Evolutionary conservation across 768 basidiomycete genomes (phyloP).

Genomic region (Pulveroboletus sp.): DNA sequence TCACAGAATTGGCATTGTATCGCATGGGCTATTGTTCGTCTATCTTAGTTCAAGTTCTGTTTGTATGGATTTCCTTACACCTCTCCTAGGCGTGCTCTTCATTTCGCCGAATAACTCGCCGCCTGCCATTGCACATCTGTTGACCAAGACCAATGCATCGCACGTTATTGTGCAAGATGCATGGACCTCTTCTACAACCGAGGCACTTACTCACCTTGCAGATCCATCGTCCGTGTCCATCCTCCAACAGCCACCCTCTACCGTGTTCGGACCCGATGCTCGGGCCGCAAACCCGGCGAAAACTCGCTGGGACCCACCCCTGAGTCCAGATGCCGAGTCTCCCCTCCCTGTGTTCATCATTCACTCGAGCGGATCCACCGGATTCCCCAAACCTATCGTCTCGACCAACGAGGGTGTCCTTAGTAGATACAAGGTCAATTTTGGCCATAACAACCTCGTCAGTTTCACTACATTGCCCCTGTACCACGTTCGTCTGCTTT

Average conservation of each 20-base stretch:
- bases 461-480: constrained; percentile 30
- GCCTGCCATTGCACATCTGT: constrained; percentile 44
- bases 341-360: constrained; percentile 20
- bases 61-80: neutral
- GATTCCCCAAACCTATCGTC: constrained; percentile 45
- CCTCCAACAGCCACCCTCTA: constrained; percentile 21
- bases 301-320: constrained; percentile 18
- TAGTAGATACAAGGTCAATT: constrained; percentile 34
- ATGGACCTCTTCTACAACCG: constrained; percentile 10
- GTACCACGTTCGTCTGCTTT: constrained; percentile 26
- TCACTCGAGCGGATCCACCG: constrained; percentile 39
- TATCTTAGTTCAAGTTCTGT: neutral
- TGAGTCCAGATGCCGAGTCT: constrained; percentile 22
- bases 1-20: constrained; percentile 24
- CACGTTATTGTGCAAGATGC: constrained; percentile 24
- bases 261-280: constrained; percentile 14
- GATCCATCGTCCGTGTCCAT: constrained; percentile 22
- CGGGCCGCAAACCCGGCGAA: constrained; percentile 19
- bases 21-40: constrained; percentile 32
- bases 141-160: constrained; percentile 24
- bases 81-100: constrained; percentile 27
- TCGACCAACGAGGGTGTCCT: constrained; percentile 36
- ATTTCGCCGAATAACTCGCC: constrained; percentile 47
- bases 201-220: constrained; percentile 15
- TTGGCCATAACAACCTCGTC: constrained; percentile 17